Base-by-base conservation (phyloP, 148 eudicot genomes). In the Rhododendron simsii region DNA sequence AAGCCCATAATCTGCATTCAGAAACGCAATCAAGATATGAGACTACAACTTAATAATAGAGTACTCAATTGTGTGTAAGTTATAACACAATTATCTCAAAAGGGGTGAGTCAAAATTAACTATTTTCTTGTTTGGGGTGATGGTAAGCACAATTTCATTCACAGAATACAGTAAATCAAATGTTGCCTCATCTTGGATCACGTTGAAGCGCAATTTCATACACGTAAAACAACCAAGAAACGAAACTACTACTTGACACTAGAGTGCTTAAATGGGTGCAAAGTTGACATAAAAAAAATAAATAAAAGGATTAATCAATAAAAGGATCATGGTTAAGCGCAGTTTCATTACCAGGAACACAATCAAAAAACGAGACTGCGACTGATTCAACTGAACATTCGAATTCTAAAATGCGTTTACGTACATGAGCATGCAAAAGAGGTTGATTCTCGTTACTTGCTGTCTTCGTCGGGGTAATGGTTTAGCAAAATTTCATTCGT, bases 1-100 rank as follows among this genome's bases (percentile, higher is more conserved):
- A 30, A 84, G 61, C 18, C 75, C 79, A 71, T 77, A 71, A 84
- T 30, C 85, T 84, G 85, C 61, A 84, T 16, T 7, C 33, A 20
- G 71, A 67, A 26, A 67, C 33, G 28, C 35, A 67, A 26, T 12
- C 35, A 67, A 67, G 33, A 11, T 23, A 67, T 67, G 16, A 67
- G 15, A 67, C 15, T 8, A 65, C 33, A 26, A 26, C 74, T 67
- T 3, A 11, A 26, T 35, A 10, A 11, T 26, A 8, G n/a, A 59
- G 65, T 20, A 16, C 61, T 16, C 1, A 59, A 59, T 5, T 10
- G 50, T 0, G 50, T 47, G 50, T 47, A 47, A 47, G 50, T 47
- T 47, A 47, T 18, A 20, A 57, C 61, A 57, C 61, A 57, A 0
- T 18, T 57, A 20, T 57, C 6, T 59, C 10, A 5, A 3, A 23